These are phyloP conservation scores for Yamadazyma trypodendri DNA, from an alignment of 1,139 yeast species.

Conservation along the genomic window DNA sequence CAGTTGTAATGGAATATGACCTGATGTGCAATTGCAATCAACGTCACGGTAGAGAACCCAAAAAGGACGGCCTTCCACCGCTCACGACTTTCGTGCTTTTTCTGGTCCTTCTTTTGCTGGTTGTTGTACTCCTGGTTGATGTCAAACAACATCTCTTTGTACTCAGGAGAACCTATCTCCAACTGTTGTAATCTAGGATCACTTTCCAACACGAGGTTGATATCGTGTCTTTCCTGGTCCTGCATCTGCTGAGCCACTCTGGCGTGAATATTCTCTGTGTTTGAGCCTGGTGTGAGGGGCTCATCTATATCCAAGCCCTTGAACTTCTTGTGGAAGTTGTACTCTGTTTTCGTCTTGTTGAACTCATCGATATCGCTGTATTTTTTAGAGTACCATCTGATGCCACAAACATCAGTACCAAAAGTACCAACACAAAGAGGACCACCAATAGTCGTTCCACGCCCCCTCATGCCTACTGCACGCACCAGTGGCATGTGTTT, in stretches of 20 bases:
- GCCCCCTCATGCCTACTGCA: too few species aligned
- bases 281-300: conserved; percentile 10
- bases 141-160: conserved; percentile 30
- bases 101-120: conserved; percentile 22
- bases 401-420: not conserved
- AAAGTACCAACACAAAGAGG: not conserved
- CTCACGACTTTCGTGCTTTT: conserved; percentile 30
- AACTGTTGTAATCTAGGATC: conserved; percentile 36
- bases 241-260: conserved; percentile 12
- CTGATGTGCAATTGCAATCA: conserved; percentile 38
- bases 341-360: conserved; percentile 37
- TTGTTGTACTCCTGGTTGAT: conserved; percentile 29
- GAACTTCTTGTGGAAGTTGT: conserved; percentile 33
- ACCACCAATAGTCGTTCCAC: too few species aligned
- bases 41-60: conserved; percentile 33
- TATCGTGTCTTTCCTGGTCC: conserved; percentile 19
- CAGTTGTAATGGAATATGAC: conserved; percentile 42
- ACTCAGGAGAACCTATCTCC: conserved; percentile 37
- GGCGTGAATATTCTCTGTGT: conserved; percentile 14
- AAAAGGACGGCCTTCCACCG: conserved; percentile 34
- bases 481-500: too few species aligned
- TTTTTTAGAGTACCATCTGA: conserved; percentile 16
- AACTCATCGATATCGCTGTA: conserved; percentile 33
- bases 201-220: conserved; percentile 26
- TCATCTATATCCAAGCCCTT: conserved; percentile 26